These are phyloP conservation scores for Rhizopus microsporus DNA, from an alignment of 371 early-diverging fungal genomes.

Conservation along the genomic window DNA sequence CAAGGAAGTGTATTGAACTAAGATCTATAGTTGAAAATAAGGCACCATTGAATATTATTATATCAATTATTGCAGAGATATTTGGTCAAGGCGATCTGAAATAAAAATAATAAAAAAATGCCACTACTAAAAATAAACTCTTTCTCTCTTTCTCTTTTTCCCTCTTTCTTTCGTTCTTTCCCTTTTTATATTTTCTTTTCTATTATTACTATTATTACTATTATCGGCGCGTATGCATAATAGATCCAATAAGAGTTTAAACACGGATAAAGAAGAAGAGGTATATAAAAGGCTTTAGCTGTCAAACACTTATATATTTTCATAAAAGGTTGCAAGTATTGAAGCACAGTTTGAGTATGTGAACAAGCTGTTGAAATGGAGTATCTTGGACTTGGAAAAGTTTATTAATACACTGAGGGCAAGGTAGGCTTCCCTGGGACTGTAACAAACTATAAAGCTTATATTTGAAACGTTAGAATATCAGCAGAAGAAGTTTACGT, in stretches of 20 bases:
- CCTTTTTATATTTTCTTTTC: background rate
- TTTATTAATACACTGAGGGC: slow-evolving; percentile 38
- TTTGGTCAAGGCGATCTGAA: slow-evolving; percentile 44
- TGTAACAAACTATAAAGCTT: too few species aligned
- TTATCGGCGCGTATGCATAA: background rate
- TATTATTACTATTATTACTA: background rate
- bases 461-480: slow-evolving; percentile 20
- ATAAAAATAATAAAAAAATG: background rate
- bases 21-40: slow-evolving; percentile 19
- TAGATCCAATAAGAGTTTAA: slow-evolving; percentile 12
- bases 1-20: slow-evolving; percentile 36
- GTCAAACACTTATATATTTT: slow-evolving; percentile 2
- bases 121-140: slow-evolving; percentile 1
- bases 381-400: slow-evolving; percentile 42
- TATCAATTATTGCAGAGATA: slow-evolving; percentile 37
- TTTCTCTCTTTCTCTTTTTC: background rate
- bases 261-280: slow-evolving; percentile 22
- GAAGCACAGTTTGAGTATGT: slow-evolving; percentile 43
- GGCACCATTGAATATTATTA: slow-evolving; percentile 39
- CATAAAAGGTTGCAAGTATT: slow-evolving; percentile 29
- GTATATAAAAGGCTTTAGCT: slow-evolving; percentile 4
- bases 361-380: slow-evolving; percentile 46
- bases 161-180: background rate
- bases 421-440: slow-evolving; percentile 23
- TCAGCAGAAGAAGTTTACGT: slow-evolving; percentile 45